Percentiles rank a stretch among this genome's conserved stretches.
Evolutionary conservation across 225 moss, liverwort and hornwort genomes (phyloP).

Genomic region (Bryoerythrophyllum caledonicum): DNA sequence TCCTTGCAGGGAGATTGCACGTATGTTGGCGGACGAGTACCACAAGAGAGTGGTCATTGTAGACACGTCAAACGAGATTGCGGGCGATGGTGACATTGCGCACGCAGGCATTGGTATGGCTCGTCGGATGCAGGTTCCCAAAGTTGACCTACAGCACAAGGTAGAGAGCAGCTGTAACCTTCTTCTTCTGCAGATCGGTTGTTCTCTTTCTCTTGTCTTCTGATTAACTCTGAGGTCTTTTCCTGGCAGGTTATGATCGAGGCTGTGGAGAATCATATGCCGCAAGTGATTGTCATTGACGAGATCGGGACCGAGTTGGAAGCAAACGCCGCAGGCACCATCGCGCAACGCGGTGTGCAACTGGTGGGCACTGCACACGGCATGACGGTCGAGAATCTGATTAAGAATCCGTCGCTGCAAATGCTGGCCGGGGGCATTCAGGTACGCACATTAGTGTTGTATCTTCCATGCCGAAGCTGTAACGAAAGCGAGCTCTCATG

Average conservation of each 20-base stretch:
- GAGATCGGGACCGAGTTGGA: constrained; percentile 97
- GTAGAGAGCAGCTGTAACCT: constrained; percentile 28
- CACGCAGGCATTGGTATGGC: constrained; percentile 91
- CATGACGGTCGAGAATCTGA: constrained; percentile 91
- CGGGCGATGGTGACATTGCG: constrained; percentile 93
- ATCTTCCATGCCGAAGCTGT: background rate
- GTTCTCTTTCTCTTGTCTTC: background rate
- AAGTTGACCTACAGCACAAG: constrained; percentile 89
- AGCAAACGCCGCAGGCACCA: constrained; percentile 90
- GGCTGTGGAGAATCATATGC: constrained; percentile 99
- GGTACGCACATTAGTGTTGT: constrained; percentile 58
- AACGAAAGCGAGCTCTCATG: constrained; percentile 16
- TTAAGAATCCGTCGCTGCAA: constrained; percentile 95
- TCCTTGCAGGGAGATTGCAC: constrained; percentile 73
- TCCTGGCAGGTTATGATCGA: constrained; percentile 86
- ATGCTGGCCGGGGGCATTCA: constrained; percentile 92
- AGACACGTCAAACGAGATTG: constrained; percentile 97
- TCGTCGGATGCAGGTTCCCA: constrained; percentile 96
- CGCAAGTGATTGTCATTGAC: constrained; percentile 92
- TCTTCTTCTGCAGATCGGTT: background rate
- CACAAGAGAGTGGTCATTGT: constrained; percentile 88
- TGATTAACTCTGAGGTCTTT: background rate
- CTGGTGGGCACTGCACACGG: constrained; percentile 98
- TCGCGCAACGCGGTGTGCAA: constrained; percentile 95
- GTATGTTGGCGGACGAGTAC: constrained; percentile 94